Base-by-base conservation (phyloP, 2,329 filamentous ascomycete species). In the Chaetomium sp. region DNA sequence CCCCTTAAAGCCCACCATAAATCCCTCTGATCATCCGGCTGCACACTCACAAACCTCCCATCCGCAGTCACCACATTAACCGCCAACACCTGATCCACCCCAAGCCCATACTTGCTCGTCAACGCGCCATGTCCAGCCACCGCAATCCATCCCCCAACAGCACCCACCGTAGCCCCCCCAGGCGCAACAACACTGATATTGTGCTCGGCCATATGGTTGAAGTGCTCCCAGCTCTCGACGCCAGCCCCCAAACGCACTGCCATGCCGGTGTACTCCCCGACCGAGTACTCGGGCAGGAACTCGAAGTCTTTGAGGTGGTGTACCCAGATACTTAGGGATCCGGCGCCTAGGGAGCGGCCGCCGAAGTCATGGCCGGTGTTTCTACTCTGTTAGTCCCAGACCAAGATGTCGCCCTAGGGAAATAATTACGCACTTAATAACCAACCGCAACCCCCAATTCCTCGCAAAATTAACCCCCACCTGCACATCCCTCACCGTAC, bases 291-390 rank as follows among this genome's bases (percentile, higher is more conserved):
- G 1, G 65, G 62, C 53, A 73, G 77, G 61, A 72, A 58, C 35
- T 61, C 58, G 52, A 74, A 71, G 11, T 71, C 67, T 61, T 80
- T 78, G 46, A 83, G 69, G 56, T 75, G 67, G 54, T 82, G 79
- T 9, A 74, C 80, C 76, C 80, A 83, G 47, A 84, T 67, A 5
- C 72, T 72, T 4, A 84, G 62, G 0, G 77, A 74, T 0, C 82
- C 81, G 2, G 75, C 75, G 5, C 83, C 84, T 0, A 81, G 82
- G 0, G 78, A 81, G 43, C 79, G 78, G 34, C 82, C 84, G 32
- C 76, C 71, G 58, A 73, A 76, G 56, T 80, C 78, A 62, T 82
- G 79, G 0, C 79, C 79, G 0, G 79, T 81, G 59, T 80, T 80
- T 45, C 56, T 59, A n/a, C 36, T 33, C 32, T 36, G 6, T 10